A percentile compares a stretch with the other conserved stretches of the same genome.
Conservation (phyloP, 2,329 filamentous ascomycete genomes). For the Aspergillus pseudoterreus region DNA sequence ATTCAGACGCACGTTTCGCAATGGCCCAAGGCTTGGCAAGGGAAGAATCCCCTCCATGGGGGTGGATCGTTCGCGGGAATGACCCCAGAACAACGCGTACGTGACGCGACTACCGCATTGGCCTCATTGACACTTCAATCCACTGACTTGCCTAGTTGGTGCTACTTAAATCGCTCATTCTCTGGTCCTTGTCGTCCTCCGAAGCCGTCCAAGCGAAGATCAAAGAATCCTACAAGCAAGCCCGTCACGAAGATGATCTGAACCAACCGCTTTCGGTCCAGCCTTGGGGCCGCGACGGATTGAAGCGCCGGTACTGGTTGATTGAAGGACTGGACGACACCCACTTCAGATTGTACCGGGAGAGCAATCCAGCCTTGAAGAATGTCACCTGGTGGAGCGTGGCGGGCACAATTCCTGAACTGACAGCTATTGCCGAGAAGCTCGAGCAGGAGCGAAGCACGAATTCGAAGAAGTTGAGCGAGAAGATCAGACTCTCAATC, state of each 20-base stretch:
- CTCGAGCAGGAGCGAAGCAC: constrained; percentile 76
- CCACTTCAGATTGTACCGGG: constrained; percentile 86
- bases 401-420: constrained; percentile 83
- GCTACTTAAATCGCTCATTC: constrained; percentile 74
- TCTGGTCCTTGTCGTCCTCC: constrained; percentile 88
- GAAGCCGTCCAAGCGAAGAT: constrained; percentile 77
- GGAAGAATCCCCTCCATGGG: constrained; percentile 76
- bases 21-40: constrained; percentile 82
- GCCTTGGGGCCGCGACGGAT: constrained; percentile 83
- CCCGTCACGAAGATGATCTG: constrained; percentile 69
- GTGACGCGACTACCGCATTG: constrained; percentile 18
- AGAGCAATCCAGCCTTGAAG: constrained; percentile 76
- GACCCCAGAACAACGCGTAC: constrained; percentile 75
- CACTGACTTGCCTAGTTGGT: constrained; percentile 58
- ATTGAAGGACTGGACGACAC: constrained; percentile 94
- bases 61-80: constrained; percentile 78
- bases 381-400: constrained; percentile 89
- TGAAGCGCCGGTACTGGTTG: constrained; percentile 89
- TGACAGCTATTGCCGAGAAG: constrained; percentile 70
- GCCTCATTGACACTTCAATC: constrained; percentile 1
- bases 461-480: constrained; percentile 72
- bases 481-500: constrained; percentile 73
- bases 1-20: constrained; percentile 78
- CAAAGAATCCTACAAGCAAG: constrained; percentile 83
- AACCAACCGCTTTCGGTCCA: constrained; percentile 89